Percentiles rank a stretch among this genome's conserved stretches.
Conservation (phyloP, 2,329 filamentous ascomycete species). For the Fusarium chlamydosporum region DNA sequence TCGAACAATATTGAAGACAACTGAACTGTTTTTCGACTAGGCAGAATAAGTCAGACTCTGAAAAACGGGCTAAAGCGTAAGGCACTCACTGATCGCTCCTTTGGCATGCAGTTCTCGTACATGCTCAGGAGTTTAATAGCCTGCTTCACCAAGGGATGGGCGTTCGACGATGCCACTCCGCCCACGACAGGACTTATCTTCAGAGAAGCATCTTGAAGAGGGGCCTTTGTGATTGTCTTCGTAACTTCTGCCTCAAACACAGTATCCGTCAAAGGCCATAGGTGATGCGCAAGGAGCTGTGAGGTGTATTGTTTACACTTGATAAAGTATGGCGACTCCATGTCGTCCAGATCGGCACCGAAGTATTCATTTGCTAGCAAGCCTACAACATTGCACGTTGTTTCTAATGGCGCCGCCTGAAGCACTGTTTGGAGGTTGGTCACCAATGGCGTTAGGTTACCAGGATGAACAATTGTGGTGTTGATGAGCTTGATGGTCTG, state of each 20-base stretch:
- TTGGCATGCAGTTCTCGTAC: constrained; percentile 76
- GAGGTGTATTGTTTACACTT: constrained; percentile 71
- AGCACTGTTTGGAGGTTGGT: constrained; percentile 64
- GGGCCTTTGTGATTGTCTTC: constrained; percentile 66
- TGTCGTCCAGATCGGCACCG: constrained; percentile 69
- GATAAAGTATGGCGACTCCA: constrained; percentile 66
- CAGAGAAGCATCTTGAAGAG: constrained; percentile 63
- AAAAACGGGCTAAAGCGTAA: not conserved
- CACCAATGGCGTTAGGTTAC: constrained; percentile 68
- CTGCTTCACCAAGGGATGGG: constrained; percentile 69
- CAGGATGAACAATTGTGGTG: constrained; percentile 66
- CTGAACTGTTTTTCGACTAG: constrained; percentile 64
- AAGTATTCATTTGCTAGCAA: constrained; percentile 73
- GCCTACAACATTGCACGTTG: constrained; percentile 68
- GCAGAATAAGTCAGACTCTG: constrained; percentile 33
- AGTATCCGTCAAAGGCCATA: constrained; percentile 70
- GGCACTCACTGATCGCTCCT: constrained; percentile 70
- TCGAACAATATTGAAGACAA: constrained; percentile 81
- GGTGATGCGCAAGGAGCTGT: constrained; percentile 67
- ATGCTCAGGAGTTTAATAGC: constrained; percentile 71
- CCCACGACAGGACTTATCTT: constrained; percentile 66
- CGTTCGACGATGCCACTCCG: constrained; percentile 68
- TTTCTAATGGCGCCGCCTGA: constrained; percentile 63
- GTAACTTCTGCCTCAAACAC: constrained; percentile 69
- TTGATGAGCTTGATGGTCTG: constrained; percentile 64